phyloP scores from a whole-genome alignment of 176 grass and related monocot genomes.

The Phyllostachys edulis region DNA sequence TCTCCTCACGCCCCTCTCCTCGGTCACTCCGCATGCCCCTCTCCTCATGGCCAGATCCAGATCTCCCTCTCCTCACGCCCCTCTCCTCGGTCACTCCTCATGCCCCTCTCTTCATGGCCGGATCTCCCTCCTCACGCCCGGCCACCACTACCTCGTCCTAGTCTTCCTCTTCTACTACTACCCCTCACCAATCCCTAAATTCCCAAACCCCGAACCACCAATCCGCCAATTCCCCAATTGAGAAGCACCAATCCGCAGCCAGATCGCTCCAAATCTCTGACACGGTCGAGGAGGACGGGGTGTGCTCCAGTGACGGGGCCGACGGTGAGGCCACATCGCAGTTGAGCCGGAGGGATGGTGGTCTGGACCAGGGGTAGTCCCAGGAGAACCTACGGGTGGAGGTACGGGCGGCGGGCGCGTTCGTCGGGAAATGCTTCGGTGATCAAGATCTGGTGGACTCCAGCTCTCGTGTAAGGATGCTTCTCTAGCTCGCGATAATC shows the following conservation, averaged over 20 bases:
- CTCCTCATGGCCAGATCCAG: too few species aligned
- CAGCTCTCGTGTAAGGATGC: slow-evolving; percentile 32
- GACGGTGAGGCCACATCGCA: too few species aligned
- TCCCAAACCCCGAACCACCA: background rate
- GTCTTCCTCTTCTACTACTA: background rate
- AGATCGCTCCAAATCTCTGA: background rate
- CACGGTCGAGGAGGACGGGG: background rate
- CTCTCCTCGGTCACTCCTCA: too few species aligned
- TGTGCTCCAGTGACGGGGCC: too few species aligned
- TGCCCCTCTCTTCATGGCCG: too few species aligned
- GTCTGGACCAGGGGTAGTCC: background rate
- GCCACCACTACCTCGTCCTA: slow-evolving; percentile 8
- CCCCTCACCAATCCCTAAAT: background rate
- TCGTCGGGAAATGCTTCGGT: slow-evolving; percentile 17
- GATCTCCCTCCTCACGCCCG: too few species aligned
- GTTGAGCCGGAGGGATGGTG: slow-evolving; percentile 35
- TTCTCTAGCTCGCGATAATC: background rate
- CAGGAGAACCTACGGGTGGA: slow-evolving; percentile 42
- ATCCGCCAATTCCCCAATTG: background rate
- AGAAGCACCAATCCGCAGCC: slow-evolving; percentile 25
- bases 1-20: too few species aligned
- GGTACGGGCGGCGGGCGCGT: slow-evolving; percentile 13
- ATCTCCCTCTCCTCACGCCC: too few species aligned
- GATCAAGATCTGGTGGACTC: slow-evolving; percentile 18
- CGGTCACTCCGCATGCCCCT: too few species aligned